Base-by-base conservation (phyloP, 2,329 filamentous ascomycete genomes). In the Sclerotinia nivalis region DNA sequence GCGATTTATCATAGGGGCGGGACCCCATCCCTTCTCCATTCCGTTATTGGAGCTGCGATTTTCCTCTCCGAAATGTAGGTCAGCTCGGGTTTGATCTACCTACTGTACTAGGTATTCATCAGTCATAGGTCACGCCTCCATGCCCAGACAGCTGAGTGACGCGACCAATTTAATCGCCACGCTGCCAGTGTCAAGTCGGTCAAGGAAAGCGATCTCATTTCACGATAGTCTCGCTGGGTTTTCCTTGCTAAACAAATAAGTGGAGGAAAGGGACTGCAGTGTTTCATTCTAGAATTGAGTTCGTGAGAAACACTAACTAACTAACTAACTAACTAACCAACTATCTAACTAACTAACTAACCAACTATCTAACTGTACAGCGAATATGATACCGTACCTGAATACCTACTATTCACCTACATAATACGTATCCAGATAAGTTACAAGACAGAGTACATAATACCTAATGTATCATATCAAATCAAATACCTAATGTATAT, bases 71-170 rank as follows among this genome's bases (percentile, higher is more conserved):
- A 40, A 13, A 59, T 15, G 13, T 25, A 56, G 55, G 55, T 58
- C 55, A 49, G 45, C 15, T 49, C 7, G 7, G 34, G 34, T 34
- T 34, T 5, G 34, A 34, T 34, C 34, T 34, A 34, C 31, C 31
- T 31, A 31, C 31, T 31, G 31, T 31, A 31, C 6, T 34, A 34
- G 34, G 34, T 34, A 34, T 4, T 34, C 34, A 34, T 34, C 34
- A 45, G 56, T 45, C 58, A 60, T 15, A 9, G 58, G 40, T 60
- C 58, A 60, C 37, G 58, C 37, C 25, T 45, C 40, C 58, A 20
- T 10, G 15, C 37, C 55, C 55, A 9, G n/a, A n/a, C 9, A 45
- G 58, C 22, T 60, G 20, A 40, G 55, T 31, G 6, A 56, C 31
- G 34, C 22, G 55, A 40, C 22, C 12, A 40, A 12, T 49, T 49